phyloP scores from a whole-genome alignment of 352 stramenopile species.

The Blastocystis sp. region DNA sequence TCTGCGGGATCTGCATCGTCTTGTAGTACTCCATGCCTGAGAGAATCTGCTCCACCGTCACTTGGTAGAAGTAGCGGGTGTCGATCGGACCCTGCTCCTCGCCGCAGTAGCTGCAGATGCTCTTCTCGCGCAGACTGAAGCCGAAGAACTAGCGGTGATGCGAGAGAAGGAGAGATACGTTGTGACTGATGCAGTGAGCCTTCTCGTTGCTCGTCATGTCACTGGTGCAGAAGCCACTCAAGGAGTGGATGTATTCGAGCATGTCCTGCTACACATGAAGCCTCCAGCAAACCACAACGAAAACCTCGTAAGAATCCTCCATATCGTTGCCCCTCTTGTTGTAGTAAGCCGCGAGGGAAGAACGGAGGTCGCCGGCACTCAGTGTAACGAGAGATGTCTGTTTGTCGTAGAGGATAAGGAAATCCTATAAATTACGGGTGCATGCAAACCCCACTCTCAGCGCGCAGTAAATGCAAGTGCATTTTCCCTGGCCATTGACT shows the following conservation, averaged over 20 bases:
- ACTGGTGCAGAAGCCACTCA: conserved; percentile 27
- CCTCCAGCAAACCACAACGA: neutral
- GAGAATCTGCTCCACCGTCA: conserved; percentile 58
- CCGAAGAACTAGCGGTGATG: conserved; percentile 53
- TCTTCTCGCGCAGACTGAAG: conserved; percentile 52
- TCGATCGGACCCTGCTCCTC: conserved; percentile 20
- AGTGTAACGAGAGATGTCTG: conserved; percentile 38
- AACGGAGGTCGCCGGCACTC: conserved; percentile 32
- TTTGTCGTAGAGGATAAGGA: conserved; percentile 35
- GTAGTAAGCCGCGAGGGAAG: conserved; percentile 31
- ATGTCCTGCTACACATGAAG: conserved; percentile 47
- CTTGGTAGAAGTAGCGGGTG: conserved; percentile 39
- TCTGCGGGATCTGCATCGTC: conserved; percentile 25
- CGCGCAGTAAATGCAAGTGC: conserved; percentile 53
- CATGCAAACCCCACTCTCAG: neutral
- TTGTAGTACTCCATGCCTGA: conserved; percentile 61
- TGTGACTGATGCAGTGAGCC: conserved; percentile 56
- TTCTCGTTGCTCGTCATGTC: neutral
- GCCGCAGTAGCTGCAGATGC: conserved; percentile 61
- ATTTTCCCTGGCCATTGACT: conserved; percentile 48
- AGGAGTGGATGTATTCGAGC: conserved; percentile 47
- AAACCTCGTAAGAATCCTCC: conserved; percentile 61
- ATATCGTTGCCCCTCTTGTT: conserved; percentile 29
- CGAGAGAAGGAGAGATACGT: neutral
- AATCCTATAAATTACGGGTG: neutral